Percentiles rank a stretch among this genome's conserved stretches.
phyloP scores from a whole-genome alignment of 2,329 filamentous ascomycete genomes.

The Didymella sp. region DNA sequence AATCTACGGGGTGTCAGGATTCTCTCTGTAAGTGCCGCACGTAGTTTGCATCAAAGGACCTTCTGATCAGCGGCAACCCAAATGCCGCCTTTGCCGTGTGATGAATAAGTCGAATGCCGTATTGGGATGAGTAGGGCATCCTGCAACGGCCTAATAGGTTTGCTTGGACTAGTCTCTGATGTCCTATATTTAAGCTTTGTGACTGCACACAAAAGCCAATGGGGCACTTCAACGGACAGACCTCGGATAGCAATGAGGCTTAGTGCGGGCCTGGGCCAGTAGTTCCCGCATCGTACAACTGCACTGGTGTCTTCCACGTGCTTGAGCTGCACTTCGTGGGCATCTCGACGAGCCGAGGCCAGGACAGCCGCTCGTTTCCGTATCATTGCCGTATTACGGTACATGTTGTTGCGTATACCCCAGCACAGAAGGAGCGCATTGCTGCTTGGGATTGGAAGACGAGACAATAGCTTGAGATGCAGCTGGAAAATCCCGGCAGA shows the following conservation, averaged over 20 bases:
- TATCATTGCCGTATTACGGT: neutral
- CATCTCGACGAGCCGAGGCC: neutral
- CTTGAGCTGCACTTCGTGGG: neutral
- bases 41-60: neutral
- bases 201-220: constrained; percentile 2
- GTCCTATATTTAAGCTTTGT: neutral
- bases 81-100: neutral
- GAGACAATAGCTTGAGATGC: neutral
- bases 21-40: neutral
- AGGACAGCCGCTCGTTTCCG: neutral
- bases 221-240: neutral
- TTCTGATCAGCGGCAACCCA: neutral
- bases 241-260: neutral
- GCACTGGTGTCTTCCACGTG: neutral
- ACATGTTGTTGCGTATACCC: neutral
- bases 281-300: constrained; percentile 2
- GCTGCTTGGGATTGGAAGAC: neutral
- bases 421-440: neutral
- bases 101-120: neutral
- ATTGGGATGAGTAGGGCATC: neutral
- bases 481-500: neutral
- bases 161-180: neutral
- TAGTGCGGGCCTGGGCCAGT: neutral
- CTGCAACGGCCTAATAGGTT: constrained; percentile 1
- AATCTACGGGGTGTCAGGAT: neutral